A percentile compares a stretch with the other conserved stretches of the same genome.
Conservation (phyloP, 2,329 filamentous ascomycete genomes). For the Phyllosticta ampelicida region DNA sequence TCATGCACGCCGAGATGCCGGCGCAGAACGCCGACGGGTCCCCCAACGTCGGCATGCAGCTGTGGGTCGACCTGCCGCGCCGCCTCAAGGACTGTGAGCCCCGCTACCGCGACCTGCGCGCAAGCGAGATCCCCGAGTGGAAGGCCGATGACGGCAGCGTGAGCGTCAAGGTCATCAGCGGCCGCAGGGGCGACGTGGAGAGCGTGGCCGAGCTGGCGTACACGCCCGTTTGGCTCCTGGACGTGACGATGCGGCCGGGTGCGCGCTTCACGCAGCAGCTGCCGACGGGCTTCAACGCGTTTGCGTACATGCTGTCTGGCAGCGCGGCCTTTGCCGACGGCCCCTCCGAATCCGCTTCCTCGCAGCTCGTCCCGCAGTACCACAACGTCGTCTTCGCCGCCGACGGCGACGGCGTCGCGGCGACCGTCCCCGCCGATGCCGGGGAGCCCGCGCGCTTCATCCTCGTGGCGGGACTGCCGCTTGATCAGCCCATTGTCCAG, state of each 20-base stretch:
- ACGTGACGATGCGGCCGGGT: slow-evolving; percentile 70
- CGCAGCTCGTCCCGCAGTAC: slow-evolving; percentile 50
- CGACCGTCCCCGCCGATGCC: slow-evolving; percentile 56
- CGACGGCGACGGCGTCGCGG: slow-evolving; percentile 63
- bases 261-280: slow-evolving; percentile 65
- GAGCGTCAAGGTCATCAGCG: slow-evolving; percentile 80
- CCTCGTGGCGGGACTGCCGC: slow-evolving; percentile 66
- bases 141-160: slow-evolving; percentile 62
- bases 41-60: slow-evolving; percentile 76
- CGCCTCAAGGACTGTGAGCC: slow-evolving; percentile 81
- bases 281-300: slow-evolving; percentile 77
- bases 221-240: slow-evolving; percentile 93
- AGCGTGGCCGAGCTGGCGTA: slow-evolving; percentile 85
- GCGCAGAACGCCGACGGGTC: slow-evolving; percentile 63
- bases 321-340: slow-evolving; percentile 52
- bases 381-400: slow-evolving; percentile 85
- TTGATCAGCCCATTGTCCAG: slow-evolving; percentile 39
- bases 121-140: slow-evolving; percentile 67
- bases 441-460: slow-evolving; percentile 51
- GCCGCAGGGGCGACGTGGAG: slow-evolving; percentile 72
- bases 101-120: slow-evolving; percentile 75
- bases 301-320: slow-evolving; percentile 76
- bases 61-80: slow-evolving; percentile 87
- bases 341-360: slow-evolving; percentile 20
- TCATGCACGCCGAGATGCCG: slow-evolving; percentile 96